Conservation (phyloP, 2,329 filamentous ascomycete genomes). For the Trichoderma sp. region DNA sequence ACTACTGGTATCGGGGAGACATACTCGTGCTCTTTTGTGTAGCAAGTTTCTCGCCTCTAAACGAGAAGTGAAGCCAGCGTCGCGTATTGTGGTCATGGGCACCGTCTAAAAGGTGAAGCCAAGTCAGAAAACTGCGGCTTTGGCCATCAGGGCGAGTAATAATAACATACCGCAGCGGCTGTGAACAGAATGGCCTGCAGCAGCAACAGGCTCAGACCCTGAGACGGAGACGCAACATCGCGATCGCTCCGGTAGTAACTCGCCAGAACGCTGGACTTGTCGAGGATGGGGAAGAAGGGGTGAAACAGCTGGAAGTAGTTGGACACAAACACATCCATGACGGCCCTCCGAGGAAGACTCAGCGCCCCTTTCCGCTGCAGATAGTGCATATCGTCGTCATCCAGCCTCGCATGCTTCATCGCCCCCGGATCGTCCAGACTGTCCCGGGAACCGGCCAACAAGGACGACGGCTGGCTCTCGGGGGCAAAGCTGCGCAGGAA, state of each 20-base stretch:
- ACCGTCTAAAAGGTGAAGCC: constrained; percentile 2
- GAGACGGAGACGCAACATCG: not conserved
- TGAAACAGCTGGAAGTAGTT: constrained; percentile 32
- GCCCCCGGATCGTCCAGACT: not conserved
- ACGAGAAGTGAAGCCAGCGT: constrained; percentile 27
- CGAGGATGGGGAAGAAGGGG: constrained; percentile 32
- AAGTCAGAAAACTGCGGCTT: not conserved
- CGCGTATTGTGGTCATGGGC: constrained; percentile 6
- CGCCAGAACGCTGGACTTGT: constrained; percentile 28
- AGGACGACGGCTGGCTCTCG: constrained; percentile 11
- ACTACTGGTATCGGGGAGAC: not conserved
- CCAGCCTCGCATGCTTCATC: constrained; percentile 4
- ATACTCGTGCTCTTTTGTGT: constrained; percentile 28
- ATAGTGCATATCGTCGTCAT: constrained; percentile 30
- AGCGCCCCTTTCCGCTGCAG: constrained; percentile 31
- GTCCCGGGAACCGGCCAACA: constrained; percentile 1
- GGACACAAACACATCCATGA: constrained; percentile 30
- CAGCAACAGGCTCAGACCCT: constrained; percentile 15
- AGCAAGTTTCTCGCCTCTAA: constrained; percentile 28
- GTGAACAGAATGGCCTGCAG: constrained; percentile 25
- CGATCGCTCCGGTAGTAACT: constrained; percentile 25
- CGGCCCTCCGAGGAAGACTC: constrained; percentile 26
- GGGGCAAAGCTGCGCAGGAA: constrained; percentile 28
- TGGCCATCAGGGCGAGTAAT: not conserved
- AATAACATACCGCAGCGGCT: constrained; percentile 16